Evolutionary conservation across 805 yeast genomes (phyloP).

Genomic region (Starmerella asiatica): DNA sequence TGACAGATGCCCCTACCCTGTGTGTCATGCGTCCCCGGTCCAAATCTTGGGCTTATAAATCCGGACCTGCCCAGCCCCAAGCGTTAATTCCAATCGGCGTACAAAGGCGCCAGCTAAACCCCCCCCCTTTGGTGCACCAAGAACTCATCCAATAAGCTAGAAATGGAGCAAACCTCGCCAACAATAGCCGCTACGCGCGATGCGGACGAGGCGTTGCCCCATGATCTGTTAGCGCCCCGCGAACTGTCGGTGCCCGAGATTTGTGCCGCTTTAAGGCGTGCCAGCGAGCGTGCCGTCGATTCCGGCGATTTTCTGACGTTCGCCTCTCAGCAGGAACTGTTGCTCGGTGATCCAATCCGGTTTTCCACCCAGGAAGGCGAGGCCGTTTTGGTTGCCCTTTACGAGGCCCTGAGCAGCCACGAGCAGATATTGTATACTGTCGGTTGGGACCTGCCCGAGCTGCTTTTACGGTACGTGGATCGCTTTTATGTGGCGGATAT

Average conservation of each 20-base stretch:
- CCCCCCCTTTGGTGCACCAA: too few relatives aligned
- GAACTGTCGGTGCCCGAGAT: constrained; percentile 11
- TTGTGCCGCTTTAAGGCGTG: constrained; percentile 13
- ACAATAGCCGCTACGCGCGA: too few relatives aligned
- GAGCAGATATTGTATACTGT: constrained; percentile 46
- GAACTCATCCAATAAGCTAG: too few relatives aligned
- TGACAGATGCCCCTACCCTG: too few relatives aligned
- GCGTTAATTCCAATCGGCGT: too few relatives aligned
- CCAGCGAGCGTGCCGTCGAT: constrained; percentile 23
- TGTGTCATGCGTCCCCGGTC: too few relatives aligned
- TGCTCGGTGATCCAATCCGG: constrained; percentile 36
- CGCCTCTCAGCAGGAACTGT: constrained; percentile 56
- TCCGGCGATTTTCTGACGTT: constrained; percentile 53
- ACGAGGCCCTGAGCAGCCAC: constrained; percentile 34
- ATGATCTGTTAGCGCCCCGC: too few relatives aligned
- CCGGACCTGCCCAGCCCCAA: too few relatives aligned
- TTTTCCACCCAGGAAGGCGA: constrained; percentile 39
- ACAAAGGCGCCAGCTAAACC: too few relatives aligned
- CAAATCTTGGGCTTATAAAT: too few relatives aligned
- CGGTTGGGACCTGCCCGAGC: constrained; percentile 85
- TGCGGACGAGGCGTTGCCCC: too few relatives aligned
- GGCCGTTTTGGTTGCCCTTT: constrained; percentile 19
- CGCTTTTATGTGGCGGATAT: constrained; percentile 9
- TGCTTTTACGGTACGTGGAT: constrained; percentile 43
- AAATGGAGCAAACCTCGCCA: too few relatives aligned